Evolutionary conservation across 768 basidiomycete genomes (phyloP), one percentile per base, ranked within the genome.

Genomic region (Boletus subparvulus): DNA sequence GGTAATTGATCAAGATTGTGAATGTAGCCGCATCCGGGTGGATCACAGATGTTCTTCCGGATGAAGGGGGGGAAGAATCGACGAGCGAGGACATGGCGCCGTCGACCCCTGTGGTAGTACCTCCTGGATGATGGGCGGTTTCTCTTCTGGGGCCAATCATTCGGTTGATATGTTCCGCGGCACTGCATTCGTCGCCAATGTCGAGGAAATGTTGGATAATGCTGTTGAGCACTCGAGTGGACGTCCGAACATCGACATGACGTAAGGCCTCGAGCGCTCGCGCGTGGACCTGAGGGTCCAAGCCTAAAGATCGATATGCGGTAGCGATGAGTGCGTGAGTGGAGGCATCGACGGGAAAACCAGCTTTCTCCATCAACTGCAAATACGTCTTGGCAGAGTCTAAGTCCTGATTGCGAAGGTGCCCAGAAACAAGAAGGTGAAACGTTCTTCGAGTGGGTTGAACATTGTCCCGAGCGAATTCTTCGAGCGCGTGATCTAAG

Each of bases 401-500:
- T 44, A 92, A 68, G 66, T 90, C 79, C 69, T 79, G 75, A 67
- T 92, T 91, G 64, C 82, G 85, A 54, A 92, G 74, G 67, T 86
- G 80, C 32, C 84, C 87, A 12, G 82, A 78, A 13, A 92, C 72
- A 39, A 91, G 76, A 16, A 87, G 75, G 62, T 90, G 87, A 66
- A 80, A 92, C 4, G 90, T 90, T 61, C 83, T 77, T 40, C 82
- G 78, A 45, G 76, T 80, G 17, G 87, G 87, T 12, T 62, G 60
- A 32, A 86, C 60, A 1, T 74, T 65, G 47, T 77, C 72, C 28
- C 66, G 64, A 48, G 73, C 63, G 73, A 86, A 91, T 51, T 85
- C 78, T 28, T 75, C 65, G 43, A 87, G 69, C 3, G 81, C 74
- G 40, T 64, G 67, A 55, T 76, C 70, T 26, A 92, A 72, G 8